Conservation (phyloP, 2,329 filamentous ascomycete genomes). For the Fusarium falciforme region DNA sequence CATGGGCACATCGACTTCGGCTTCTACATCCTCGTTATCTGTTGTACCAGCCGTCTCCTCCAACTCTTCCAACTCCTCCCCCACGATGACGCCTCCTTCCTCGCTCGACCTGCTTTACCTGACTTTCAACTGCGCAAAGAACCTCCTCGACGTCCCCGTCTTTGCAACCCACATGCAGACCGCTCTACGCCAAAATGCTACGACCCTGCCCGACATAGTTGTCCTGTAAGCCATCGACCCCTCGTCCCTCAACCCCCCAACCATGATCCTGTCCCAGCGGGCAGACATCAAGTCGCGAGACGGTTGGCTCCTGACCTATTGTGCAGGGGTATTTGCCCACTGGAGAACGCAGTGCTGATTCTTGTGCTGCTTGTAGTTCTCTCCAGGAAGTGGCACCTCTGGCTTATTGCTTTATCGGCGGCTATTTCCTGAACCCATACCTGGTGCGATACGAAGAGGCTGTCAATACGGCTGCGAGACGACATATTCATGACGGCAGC, state of each 20-base stretch:
- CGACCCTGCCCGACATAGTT: conserved; percentile 64
- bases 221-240: conserved; percentile 62
- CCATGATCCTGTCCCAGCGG: conserved; percentile 14
- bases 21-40: conserved; percentile 7
- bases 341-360: conserved; percentile 37
- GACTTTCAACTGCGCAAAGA: conserved; percentile 90
- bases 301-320: neutral
- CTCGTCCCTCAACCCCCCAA: conserved; percentile 13
- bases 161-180: conserved; percentile 78
- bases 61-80: conserved; percentile 14
- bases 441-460: conserved; percentile 77
- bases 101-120: conserved; percentile 79
- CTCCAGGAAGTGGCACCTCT: conserved; percentile 93
- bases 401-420: conserved; percentile 85
- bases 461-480: conserved; percentile 70
- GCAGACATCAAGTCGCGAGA: conserved; percentile 17
- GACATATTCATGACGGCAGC: conserved; percentile 22
- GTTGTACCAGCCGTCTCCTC: conserved; percentile 1
- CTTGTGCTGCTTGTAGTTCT: conserved; percentile 62
- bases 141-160: conserved; percentile 73
- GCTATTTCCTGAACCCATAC: conserved; percentile 81
- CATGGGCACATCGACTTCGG: conserved; percentile 18
- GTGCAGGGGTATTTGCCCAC: conserved; percentile 13
- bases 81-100: conserved; percentile 54
- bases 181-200: conserved; percentile 63